Base-by-base conservation (phyloP, 148 eudicot species). In the Camellia sinensis region DNA sequence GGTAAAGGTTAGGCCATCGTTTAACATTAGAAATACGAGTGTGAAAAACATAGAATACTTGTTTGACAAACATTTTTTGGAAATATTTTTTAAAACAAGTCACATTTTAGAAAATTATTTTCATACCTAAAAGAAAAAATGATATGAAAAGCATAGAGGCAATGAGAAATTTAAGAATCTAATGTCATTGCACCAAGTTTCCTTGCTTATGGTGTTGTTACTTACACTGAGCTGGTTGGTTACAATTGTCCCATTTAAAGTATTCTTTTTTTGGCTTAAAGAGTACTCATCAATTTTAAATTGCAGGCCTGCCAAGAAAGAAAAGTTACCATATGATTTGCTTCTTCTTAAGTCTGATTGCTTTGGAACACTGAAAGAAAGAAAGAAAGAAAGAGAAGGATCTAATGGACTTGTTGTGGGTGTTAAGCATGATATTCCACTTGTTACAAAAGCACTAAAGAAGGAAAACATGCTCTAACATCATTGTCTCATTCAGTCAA, bases 401-500 rank as follows among this genome's bases (percentile, higher is more conserved):
- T 73, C 62, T 53, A 29, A 73, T 48, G 15, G 57, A 8, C 37
- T 70, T 40, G 1, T 11, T 70, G 2, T 74, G 78, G 66, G 53
- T 43, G 77, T 3, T 52, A 41, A n/a, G 57, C 22, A 77, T 63
- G 52, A 77, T 29, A 29, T 64, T 77, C 71, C 71, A 19, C 71
- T 46, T 19, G 59, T 46, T 64, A 46, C 60, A 50, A 64, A 29
- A 13, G 10, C 79, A 21, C 17, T 75, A 76, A 76, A 62, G 53
- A 22, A 63, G 79, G 48, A 50, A 3, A 45, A 46, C 29, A 62
- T 29, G 15, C 6, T 72, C 12, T 21, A 43, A 52, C 52, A 15
- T 18, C 6, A 60, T 15, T 68, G 72, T 44, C 41, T 77, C 44
- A n/a, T 57, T 63, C 60, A 59, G 82, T 74, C 79, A 82, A 83